Evolutionary conservation across 2,329 filamentous ascomycete genomes (phyloP).

Genomic region (Pseudogymnoascus sp.): DNA sequence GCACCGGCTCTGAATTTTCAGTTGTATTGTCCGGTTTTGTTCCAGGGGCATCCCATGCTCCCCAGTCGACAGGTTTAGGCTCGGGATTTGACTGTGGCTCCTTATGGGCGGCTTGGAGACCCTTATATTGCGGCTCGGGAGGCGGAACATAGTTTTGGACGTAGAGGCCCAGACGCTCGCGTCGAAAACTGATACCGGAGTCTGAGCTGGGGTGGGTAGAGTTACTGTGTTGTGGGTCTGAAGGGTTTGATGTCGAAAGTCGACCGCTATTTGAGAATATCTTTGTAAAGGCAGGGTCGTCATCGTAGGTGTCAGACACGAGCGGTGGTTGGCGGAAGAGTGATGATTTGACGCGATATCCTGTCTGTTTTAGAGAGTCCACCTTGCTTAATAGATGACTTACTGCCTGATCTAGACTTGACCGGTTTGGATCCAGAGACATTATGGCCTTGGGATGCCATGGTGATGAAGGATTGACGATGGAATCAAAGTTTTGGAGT

Average conservation of each 20-base stretch:
- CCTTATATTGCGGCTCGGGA: not conserved
- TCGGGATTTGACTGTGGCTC: not conserved
- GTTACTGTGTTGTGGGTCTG: not conserved
- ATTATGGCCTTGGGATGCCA: not conserved
- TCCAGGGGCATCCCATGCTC: not conserved
- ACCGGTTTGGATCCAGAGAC: not conserved
- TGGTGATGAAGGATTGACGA: too few species aligned
- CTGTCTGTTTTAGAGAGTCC: not conserved
- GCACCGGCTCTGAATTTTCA: not conserved
- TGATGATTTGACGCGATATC: not conserved
- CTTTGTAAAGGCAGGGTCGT: not conserved
- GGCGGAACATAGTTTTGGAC: not conserved
- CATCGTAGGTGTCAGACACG: not conserved
- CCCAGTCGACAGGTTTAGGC: not conserved
- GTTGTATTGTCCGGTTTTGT: not conserved
- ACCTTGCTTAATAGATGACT: not conserved
- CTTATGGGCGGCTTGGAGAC: not conserved
- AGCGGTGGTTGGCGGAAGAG: not conserved
- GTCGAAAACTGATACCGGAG: slow-evolving; percentile 2
- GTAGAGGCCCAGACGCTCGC: not conserved
- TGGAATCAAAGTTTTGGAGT: not conserved
- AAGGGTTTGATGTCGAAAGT: not conserved
- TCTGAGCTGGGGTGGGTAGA: not conserved
- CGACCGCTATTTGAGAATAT: not conserved
- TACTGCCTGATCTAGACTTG: not conserved